Conservation (phyloP, 257 asterid genomes). For the Solanum rostratum region DNA sequence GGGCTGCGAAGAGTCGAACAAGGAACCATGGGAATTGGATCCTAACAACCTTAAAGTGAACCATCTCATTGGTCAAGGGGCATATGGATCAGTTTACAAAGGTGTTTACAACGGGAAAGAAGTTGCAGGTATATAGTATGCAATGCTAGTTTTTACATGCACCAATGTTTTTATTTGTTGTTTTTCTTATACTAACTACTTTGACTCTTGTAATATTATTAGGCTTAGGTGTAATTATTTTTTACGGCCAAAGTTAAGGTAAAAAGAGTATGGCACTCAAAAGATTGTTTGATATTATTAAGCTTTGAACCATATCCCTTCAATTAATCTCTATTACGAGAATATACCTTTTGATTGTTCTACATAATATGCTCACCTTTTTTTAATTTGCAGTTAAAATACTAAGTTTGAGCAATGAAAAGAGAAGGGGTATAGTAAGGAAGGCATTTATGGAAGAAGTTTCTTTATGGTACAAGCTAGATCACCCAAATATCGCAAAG, state of each 20-base stretch:
- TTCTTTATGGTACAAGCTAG: background rate
- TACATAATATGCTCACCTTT: background rate
- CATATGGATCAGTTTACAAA: background rate
- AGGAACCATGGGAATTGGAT: background rate
- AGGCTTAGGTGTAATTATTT: background rate
- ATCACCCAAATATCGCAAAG: background rate
- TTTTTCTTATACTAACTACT: background rate
- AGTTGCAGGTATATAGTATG: background rate
- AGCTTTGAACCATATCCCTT: background rate
- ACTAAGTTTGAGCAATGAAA: background rate
- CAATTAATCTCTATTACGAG: background rate
- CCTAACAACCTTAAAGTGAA: background rate
- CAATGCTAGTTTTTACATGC: background rate
- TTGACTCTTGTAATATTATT: background rate
- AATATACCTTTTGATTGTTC: background rate
- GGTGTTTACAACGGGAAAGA: background rate
- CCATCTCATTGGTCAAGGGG: background rate
- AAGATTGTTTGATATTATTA: background rate
- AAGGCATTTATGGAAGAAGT: conserved; percentile 1
- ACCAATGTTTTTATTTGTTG: too few relatives aligned
- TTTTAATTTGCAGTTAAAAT: background rate
- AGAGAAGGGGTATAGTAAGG: background rate
- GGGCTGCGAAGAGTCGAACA: background rate
- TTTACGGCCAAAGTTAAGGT: background rate
- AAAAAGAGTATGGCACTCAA: too few relatives aligned